Evolutionary conservation across 768 basidiomycete genomes (phyloP).

Genomic region (Podaxis sp.): DNA sequence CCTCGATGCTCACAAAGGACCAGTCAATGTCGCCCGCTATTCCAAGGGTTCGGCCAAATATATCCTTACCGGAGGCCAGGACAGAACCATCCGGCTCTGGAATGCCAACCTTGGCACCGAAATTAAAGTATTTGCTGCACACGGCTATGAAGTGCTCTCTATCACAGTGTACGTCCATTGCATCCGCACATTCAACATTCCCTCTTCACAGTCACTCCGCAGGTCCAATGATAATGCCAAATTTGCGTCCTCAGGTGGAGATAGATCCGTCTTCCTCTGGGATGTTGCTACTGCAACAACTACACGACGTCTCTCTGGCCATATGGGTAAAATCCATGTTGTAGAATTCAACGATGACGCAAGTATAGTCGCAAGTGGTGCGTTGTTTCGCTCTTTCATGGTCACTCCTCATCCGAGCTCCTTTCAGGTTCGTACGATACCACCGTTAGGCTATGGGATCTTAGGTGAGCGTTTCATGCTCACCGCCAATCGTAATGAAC

Average conservation of each 20-base stretch:
- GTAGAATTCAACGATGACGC: slow-evolving; percentile 92
- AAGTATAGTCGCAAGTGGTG: slow-evolving; percentile 86
- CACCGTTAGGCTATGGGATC: slow-evolving; percentile 89
- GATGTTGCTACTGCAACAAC: slow-evolving; percentile 90
- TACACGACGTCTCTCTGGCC: slow-evolving; percentile 80
- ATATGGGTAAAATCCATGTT: slow-evolving; percentile 86
- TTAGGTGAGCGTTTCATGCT: slow-evolving; percentile 53
- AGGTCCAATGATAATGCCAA: slow-evolving; percentile 93
- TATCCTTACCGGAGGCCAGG: slow-evolving; percentile 90
- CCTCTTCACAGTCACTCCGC: slow-evolving; percentile 3
- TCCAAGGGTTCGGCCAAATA: slow-evolving; percentile 89
- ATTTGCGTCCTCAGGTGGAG: slow-evolving; percentile 93
- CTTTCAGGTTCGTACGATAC: slow-evolving; percentile 87
- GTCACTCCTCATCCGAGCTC: slow-evolving; percentile 4
- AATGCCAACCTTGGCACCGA: slow-evolving; percentile 85
- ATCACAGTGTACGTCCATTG: slow-evolving; percentile 71
- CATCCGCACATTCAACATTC: not conserved
- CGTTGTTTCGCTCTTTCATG: slow-evolving; percentile 20
- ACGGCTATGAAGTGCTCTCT: slow-evolving; percentile 94
- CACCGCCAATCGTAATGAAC: not conserved
- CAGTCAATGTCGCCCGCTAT: slow-evolving; percentile 90
- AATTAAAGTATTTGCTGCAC: slow-evolving; percentile 88
- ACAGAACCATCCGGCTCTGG: slow-evolving; percentile 87
- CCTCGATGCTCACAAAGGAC: slow-evolving; percentile 70
- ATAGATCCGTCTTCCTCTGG: slow-evolving; percentile 92